Evolutionary conservation across 2,329 filamentous ascomycete genomes (phyloP).

Genomic region (Leptographium flavum): DNA sequence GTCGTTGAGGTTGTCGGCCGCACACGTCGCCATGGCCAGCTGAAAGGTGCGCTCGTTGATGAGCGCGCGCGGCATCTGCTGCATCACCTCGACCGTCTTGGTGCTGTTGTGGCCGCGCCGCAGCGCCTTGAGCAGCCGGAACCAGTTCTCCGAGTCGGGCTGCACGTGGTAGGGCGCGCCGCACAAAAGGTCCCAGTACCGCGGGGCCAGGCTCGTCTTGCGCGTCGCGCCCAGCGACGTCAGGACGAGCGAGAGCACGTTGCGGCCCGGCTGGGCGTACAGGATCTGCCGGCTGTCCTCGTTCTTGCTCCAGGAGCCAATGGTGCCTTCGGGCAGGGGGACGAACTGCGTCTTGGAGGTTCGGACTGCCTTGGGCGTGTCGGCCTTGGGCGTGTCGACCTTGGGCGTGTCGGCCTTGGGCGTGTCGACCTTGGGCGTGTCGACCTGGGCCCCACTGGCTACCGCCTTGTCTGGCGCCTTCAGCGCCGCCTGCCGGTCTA

Average conservation of each 20-base stretch:
- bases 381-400: too few relatives aligned
- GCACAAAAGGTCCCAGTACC: slow-evolving; percentile 69
- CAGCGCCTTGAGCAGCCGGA: slow-evolving; percentile 53
- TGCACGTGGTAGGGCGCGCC: slow-evolving; percentile 39
- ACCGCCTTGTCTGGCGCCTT: neutral
- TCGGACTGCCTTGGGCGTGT: neutral
- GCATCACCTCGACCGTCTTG: slow-evolving; percentile 44
- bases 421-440: too few relatives aligned
- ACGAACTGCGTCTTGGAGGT: neutral
- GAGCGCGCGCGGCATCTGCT: slow-evolving; percentile 31
- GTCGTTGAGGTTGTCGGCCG: slow-evolving; percentile 63
- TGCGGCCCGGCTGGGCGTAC: slow-evolving; percentile 32
- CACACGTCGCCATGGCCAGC: slow-evolving; percentile 59
- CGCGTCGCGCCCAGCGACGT: slow-evolving; percentile 46
- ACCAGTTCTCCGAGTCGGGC: slow-evolving; percentile 61
- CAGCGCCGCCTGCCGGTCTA: slow-evolving; percentile 15
- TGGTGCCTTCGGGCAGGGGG: neutral
- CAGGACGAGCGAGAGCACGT: slow-evolving; percentile 56
- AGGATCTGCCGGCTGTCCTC: slow-evolving; percentile 1
- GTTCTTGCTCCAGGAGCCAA: neutral
- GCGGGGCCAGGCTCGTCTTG: slow-evolving; percentile 45
- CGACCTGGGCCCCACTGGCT: too few relatives aligned
- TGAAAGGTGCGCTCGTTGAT: slow-evolving; percentile 44
- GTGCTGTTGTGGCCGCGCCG: slow-evolving; percentile 51
- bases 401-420: too few relatives aligned